Percentiles rank a stretch among this genome's conserved stretches.
Evolutionary conservation across 2,329 filamentous ascomycete genomes (phyloP).

Genomic region (Orbilia ellipsospora): DNA sequence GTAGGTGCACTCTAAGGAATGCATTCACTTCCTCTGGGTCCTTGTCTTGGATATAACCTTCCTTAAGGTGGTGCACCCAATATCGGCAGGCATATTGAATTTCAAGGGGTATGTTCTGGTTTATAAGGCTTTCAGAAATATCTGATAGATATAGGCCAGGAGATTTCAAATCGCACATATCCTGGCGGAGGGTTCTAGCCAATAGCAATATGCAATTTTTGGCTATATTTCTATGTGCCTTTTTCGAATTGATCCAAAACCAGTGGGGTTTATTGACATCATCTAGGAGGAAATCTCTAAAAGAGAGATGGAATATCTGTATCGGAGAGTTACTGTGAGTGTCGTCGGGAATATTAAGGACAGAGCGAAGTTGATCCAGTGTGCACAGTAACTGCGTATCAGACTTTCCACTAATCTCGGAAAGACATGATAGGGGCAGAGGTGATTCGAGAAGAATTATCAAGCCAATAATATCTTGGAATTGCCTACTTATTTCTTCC

Average conservation of each 20-base stretch:
- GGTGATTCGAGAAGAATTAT: slow-evolving; percentile 11
- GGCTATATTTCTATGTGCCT: slow-evolving; percentile 60
- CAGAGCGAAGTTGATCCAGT: slow-evolving; percentile 19
- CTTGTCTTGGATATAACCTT: neutral
- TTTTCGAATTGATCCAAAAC: slow-evolving; percentile 62
- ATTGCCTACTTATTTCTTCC: neutral
- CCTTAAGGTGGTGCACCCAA: slow-evolving; percentile 22
- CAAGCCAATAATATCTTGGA: slow-evolving; percentile 6
- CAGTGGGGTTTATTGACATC: slow-evolving; percentile 17
- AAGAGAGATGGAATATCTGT: slow-evolving; percentile 30
- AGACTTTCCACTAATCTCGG: neutral
- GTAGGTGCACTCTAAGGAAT: slow-evolving; percentile 18
- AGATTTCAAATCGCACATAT: slow-evolving; percentile 62
- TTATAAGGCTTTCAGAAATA: slow-evolving; percentile 57
- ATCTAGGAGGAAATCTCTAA: slow-evolving; percentile 61
- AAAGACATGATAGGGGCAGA: slow-evolving; percentile 9
- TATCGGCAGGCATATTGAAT: slow-evolving; percentile 57
- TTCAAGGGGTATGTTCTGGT: slow-evolving; percentile 59
- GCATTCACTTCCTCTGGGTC: neutral
- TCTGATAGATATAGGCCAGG: slow-evolving; percentile 58
- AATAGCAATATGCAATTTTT: slow-evolving; percentile 62
- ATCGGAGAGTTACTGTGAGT: neutral
- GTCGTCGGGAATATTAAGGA: slow-evolving; percentile 11
- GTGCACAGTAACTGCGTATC: slow-evolving; percentile 11
- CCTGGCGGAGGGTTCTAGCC: slow-evolving; percentile 60